Conservation (phyloP, 2,329 filamentous ascomycete genomes). For the Seiridium cupressi region DNA sequence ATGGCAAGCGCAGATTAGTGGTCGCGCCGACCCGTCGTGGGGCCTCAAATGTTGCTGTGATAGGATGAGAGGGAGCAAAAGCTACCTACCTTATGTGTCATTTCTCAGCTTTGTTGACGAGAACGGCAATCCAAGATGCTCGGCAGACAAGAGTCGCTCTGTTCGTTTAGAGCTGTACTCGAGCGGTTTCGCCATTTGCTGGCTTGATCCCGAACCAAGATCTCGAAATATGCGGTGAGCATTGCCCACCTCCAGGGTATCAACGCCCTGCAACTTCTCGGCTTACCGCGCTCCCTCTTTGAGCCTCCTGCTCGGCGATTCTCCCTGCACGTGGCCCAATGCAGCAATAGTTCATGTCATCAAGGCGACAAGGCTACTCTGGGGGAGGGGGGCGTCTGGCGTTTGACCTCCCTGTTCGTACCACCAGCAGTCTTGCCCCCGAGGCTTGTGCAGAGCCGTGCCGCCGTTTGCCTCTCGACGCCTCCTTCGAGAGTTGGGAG, state of each 20-base stretch:
- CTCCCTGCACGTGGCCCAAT: not conserved
- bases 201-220: not conserved
- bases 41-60: not conserved
- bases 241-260: not conserved
- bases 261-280: not conserved
- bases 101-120: too few relatives aligned
- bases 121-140: too few relatives aligned
- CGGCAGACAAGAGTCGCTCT: not conserved
- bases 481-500: too few relatives aligned
- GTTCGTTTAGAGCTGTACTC: too few relatives aligned
- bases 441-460: not conserved
- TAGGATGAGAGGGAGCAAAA: not conserved
- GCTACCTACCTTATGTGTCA: not conserved
- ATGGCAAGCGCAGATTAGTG: not conserved
- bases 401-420: not conserved
- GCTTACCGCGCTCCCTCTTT: not conserved
- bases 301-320: not conserved
- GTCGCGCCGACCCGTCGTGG: not conserved
- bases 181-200: not conserved
- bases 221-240: constrained; percentile 5
- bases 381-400: not conserved
- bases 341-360: constrained; percentile 1
- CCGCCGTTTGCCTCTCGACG: too few relatives aligned
- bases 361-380: not conserved
- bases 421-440: not conserved